Conservation (phyloP, 2,329 filamentous ascomycete species). For the Didymosphaeria variabile region DNA sequence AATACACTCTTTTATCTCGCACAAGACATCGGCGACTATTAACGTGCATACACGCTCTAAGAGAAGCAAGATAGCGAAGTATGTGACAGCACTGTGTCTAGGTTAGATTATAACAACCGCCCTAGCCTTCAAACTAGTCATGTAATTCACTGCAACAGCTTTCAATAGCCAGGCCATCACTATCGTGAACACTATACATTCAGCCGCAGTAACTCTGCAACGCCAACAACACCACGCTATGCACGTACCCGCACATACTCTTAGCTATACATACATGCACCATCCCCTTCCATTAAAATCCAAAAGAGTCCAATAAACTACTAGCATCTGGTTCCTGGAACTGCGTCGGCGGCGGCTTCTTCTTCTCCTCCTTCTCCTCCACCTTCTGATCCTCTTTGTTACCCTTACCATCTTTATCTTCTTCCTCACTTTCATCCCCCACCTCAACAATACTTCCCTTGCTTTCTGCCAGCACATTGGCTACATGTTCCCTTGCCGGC, state of each 20-base stretch:
- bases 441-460: slow-evolving; percentile 33
- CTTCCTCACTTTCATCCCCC: slow-evolving; percentile 24
- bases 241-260: background rate
- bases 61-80: too few species aligned
- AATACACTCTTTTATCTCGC: background rate
- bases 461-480: slow-evolving; percentile 27
- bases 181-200: too few species aligned
- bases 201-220: background rate
- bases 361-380: slow-evolving; percentile 48
- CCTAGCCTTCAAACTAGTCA: too few species aligned
- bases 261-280: background rate
- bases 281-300: slow-evolving; percentile 67
- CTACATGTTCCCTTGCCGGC: slow-evolving; percentile 51
- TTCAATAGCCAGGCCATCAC: too few species aligned
- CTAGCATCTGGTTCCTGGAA: slow-evolving; percentile 94
- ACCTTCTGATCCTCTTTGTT: slow-evolving; percentile 55
- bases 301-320: slow-evolving; percentile 91
- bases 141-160: too few species aligned
- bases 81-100: too few species aligned
- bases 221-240: slow-evolving; percentile 1
- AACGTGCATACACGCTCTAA: too few species aligned
- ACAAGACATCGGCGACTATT: too few species aligned
- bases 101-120: too few species aligned
- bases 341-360: slow-evolving; percentile 73
- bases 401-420: slow-evolving; percentile 31